These are phyloP conservation scores for Fusarium tricinctum DNA, from an alignment of 2,329 filamentous ascomycete genomes.

Conservation along the genomic window DNA sequence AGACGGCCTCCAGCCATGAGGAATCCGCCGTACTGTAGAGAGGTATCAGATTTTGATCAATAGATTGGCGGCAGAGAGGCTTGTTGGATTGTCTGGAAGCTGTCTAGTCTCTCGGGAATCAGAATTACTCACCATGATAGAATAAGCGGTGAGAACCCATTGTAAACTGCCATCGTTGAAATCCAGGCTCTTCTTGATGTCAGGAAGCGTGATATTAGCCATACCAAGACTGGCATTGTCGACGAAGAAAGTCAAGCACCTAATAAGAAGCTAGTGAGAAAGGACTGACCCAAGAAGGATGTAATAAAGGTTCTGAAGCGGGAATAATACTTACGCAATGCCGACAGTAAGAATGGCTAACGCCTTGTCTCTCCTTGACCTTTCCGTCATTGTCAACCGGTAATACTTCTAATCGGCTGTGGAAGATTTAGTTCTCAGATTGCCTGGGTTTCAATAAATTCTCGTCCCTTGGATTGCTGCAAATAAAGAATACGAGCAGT, in stretches of 20 bases:
- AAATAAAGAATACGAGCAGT: not conserved
- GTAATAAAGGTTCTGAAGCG: not conserved
- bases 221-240: constrained; percentile 1
- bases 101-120: not conserved
- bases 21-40: not conserved
- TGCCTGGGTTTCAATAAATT: not conserved
- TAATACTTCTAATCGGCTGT: not conserved
- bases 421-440: not conserved
- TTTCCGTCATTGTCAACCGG: not conserved
- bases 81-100: not conserved
- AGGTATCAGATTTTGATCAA: not conserved
- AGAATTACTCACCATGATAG: not conserved
- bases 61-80: not conserved
- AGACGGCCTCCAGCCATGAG: not conserved
- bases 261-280: not conserved
- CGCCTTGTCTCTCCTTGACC: not conserved
- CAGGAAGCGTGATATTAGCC: not conserved
- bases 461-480: not conserved
- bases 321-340: not conserved
- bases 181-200: not conserved
- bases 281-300: not conserved
- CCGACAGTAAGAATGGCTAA: not conserved
- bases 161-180: not conserved
- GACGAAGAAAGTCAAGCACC: not conserved
- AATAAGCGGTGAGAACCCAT: not conserved